phyloP scores from a whole-genome alignment of 495 filamentous ascomycete genomes.

The Niebla homalea region DNA sequence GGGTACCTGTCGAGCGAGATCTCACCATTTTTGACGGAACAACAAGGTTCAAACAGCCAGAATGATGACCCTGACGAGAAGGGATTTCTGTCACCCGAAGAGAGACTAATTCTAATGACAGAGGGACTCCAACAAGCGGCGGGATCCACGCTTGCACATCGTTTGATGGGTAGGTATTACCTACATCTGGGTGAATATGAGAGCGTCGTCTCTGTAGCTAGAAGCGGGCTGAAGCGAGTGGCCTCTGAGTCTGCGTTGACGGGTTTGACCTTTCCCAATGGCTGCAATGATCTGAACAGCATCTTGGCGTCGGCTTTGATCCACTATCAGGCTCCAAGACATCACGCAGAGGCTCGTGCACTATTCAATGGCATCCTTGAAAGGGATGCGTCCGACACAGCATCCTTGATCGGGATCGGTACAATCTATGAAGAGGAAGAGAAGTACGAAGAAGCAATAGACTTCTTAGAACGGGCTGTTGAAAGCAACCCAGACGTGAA shows the following conservation, averaged over 20 bases:
- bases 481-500: constrained; percentile 60
- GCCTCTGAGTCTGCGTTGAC: constrained; percentile 46
- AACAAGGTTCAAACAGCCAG: neutral
- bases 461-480: constrained; percentile 63
- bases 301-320: constrained; percentile 72
- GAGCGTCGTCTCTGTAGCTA: constrained; percentile 62
- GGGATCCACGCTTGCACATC: constrained; percentile 67
- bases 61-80: constrained; percentile 25
- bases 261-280: constrained; percentile 52
- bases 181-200: constrained; percentile 77
- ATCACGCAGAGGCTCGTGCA: constrained; percentile 73
- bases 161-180: constrained; percentile 76
- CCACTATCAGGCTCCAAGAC: constrained; percentile 73
- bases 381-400: constrained; percentile 55
- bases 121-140: constrained; percentile 62
- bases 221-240: constrained; percentile 51
- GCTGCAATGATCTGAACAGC: constrained; percentile 57
- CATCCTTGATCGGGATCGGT: constrained; percentile 78
- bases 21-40: constrained; percentile 50
- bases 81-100: constrained; percentile 46
- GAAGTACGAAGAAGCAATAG: constrained; percentile 63
- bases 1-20: constrained; percentile 72
- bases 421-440: constrained; percentile 86
- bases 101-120: constrained; percentile 65
- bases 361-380: constrained; percentile 70